Conservation (phyloP, 2,329 filamentous ascomycete genomes). For the Hymenoscyphus linearis region DNA sequence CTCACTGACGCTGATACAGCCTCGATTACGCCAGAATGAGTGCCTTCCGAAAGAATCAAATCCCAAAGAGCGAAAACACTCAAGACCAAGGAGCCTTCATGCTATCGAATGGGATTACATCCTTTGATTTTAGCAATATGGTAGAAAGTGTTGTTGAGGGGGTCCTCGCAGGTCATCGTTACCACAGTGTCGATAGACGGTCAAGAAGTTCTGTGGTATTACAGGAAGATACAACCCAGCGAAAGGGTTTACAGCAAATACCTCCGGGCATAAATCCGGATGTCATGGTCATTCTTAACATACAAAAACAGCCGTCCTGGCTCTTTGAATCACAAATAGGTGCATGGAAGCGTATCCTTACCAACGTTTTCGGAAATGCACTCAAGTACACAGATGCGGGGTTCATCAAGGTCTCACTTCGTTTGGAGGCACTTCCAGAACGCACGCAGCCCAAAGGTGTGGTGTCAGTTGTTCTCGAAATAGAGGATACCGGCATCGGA, state of each 20-base stretch:
- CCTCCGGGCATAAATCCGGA: slow-evolving; percentile 1
- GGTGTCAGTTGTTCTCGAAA: slow-evolving; percentile 34
- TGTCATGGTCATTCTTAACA: slow-evolving; percentile 39
- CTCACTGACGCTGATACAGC: slow-evolving; percentile 33
- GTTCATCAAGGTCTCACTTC: slow-evolving; percentile 40
- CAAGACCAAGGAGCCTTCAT: slow-evolving; percentile 1
- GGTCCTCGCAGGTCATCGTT: slow-evolving; percentile 21
- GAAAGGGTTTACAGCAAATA: background rate
- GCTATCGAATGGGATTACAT: background rate
- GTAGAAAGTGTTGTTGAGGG: slow-evolving; percentile 25
- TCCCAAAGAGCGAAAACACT: background rate
- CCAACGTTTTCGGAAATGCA: slow-evolving; percentile 58
- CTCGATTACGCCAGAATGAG: slow-evolving; percentile 32
- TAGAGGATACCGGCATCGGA: slow-evolving; percentile 58
- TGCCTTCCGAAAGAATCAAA: background rate
- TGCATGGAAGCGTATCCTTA: slow-evolving; percentile 44
- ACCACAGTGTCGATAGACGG: slow-evolving; percentile 4
- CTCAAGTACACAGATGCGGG: slow-evolving; percentile 54
- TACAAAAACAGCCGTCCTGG: slow-evolving; percentile 41
- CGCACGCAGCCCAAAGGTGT: background rate
- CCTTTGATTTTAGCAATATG: slow-evolving; percentile 20
- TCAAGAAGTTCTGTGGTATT: background rate
- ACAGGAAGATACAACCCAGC: background rate
- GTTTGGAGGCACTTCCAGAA: slow-evolving; percentile 4
- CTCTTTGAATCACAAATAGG: slow-evolving; percentile 48